These are phyloP conservation scores for Mycena epipterygia DNA, from an alignment of 768 basidiomycete species.

Conservation along the genomic window DNA sequence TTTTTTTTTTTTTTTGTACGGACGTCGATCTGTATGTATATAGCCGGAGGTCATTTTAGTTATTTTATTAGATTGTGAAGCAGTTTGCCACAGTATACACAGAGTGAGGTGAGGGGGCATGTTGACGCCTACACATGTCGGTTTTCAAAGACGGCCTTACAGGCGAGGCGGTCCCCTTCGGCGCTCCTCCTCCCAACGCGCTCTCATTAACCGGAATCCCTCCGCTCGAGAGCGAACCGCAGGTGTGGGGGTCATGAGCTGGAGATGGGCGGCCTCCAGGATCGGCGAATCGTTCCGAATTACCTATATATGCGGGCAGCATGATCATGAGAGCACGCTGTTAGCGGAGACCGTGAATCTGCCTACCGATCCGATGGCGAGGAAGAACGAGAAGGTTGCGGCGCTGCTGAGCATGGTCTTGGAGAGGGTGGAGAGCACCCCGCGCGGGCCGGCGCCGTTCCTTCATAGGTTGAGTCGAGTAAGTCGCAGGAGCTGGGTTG, in stretches of 20 bases:
- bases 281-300: conserved; percentile 82
- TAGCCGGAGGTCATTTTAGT: no score
- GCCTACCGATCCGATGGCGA: conserved; percentile 91
- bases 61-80: neutral
- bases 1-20: no score
- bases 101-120: conserved; percentile 1
- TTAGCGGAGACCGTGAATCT: neutral
- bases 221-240: conserved; percentile 73
- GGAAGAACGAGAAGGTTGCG: conserved; percentile 97
- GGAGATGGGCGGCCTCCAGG: conserved; percentile 70
- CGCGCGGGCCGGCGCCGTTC: conserved; percentile 92
- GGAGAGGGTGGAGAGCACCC: conserved; percentile 90
- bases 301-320: conserved; percentile 69
- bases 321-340: conserved; percentile 25
- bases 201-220: conserved; percentile 77
- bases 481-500: conserved; percentile 1
- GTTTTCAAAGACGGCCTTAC: no score
- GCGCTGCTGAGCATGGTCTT: conserved; percentile 99
- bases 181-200: conserved; percentile 82
- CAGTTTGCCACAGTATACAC: neutral
- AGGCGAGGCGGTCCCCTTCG: conserved; percentile 38
- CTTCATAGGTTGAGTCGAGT: conserved; percentile 61
- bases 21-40: no score
- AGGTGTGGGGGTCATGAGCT: conserved; percentile 64
- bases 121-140: no score